A percentile compares a stretch with the other conserved stretches of the same genome.
These are phyloP conservation scores for Lolium multiflorum DNA, from an alignment of 176 grass and related monocot species.

Conservation along the genomic window DNA sequence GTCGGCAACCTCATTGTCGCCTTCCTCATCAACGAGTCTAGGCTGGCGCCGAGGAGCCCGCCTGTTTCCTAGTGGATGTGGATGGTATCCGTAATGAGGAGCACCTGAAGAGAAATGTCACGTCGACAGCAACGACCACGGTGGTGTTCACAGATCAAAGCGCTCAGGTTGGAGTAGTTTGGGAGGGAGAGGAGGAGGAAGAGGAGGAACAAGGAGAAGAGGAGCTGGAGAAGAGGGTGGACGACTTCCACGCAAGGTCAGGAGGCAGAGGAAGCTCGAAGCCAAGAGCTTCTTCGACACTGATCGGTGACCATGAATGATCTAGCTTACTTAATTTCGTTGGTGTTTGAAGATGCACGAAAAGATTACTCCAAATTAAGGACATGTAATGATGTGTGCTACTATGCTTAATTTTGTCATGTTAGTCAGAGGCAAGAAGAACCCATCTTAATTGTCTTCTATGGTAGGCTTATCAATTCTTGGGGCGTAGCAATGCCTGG, in stretches of 20 bases:
- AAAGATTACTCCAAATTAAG: conserved; percentile 33
- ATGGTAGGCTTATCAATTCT: conserved; percentile 30
- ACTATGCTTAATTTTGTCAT: conserved; percentile 25
- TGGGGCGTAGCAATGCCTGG: conserved; percentile 20
- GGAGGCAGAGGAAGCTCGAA: conserved; percentile 81
- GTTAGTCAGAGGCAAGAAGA: conserved; percentile 33
- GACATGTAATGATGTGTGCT: conserved; percentile 41
- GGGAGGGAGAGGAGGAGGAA: conserved; percentile 22
- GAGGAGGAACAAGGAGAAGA: conserved; percentile 49
- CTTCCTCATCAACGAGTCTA: conserved; percentile 84
- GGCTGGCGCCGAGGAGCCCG: conserved; percentile 37
- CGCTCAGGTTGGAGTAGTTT: conserved; percentile 23
- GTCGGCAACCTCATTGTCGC: conserved; percentile 82
- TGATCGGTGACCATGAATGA: conserved; percentile 36
- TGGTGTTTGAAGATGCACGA: neutral
- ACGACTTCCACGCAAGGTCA: conserved; percentile 95
- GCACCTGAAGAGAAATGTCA: conserved; percentile 49
- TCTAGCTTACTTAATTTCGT: neutral
- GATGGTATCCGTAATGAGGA: conserved; percentile 64
- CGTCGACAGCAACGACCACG: neutral
- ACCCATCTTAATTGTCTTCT: conserved; percentile 33
- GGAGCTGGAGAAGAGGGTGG: conserved; percentile 84
- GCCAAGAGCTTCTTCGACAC: conserved; percentile 64
- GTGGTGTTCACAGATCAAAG: conserved; percentile 23
- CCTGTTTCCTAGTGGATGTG: conserved; percentile 17